Evolutionary conservation across 495 filamentous ascomycete species (phyloP).

Genomic region (Apiosordaria backusii): DNA sequence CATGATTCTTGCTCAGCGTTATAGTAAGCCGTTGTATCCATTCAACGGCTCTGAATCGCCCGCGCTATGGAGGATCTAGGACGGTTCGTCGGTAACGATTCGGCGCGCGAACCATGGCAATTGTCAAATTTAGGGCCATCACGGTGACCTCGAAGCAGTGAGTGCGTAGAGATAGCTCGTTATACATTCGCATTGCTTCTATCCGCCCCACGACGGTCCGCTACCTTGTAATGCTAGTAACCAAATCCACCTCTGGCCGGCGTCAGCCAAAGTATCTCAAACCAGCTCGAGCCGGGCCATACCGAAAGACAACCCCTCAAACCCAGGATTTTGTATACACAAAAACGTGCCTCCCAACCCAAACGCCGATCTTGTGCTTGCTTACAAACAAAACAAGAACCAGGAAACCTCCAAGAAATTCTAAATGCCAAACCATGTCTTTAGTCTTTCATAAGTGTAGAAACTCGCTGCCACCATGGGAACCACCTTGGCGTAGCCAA

Average conservation of each 20-base stretch:
- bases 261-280: background rate
- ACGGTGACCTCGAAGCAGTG: too few relatives aligned
- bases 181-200: background rate
- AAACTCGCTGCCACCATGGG: slow-evolving; percentile 83
- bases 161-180: background rate
- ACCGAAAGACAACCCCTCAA: background rate
- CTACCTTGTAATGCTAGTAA: background rate
- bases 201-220: background rate
- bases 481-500: slow-evolving; percentile 91
- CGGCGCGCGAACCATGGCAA: background rate
- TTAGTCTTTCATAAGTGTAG: slow-evolving; percentile 76
- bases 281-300: background rate
- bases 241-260: background rate
- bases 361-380: slow-evolving; percentile 22
- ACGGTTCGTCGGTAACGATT: background rate
- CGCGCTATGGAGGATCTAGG: background rate
- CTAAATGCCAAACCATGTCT: slow-evolving; percentile 69
- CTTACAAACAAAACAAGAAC: slow-evolving; percentile 9
- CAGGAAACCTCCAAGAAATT: slow-evolving; percentile 5
- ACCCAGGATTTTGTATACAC: background rate
- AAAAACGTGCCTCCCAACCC: background rate
- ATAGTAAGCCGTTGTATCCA: background rate
- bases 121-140: too few relatives aligned
- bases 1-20: background rate
- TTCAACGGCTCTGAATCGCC: background rate